Conservation (phyloP, 805 yeast species). For the Myxozyma neotropica region DNA sequence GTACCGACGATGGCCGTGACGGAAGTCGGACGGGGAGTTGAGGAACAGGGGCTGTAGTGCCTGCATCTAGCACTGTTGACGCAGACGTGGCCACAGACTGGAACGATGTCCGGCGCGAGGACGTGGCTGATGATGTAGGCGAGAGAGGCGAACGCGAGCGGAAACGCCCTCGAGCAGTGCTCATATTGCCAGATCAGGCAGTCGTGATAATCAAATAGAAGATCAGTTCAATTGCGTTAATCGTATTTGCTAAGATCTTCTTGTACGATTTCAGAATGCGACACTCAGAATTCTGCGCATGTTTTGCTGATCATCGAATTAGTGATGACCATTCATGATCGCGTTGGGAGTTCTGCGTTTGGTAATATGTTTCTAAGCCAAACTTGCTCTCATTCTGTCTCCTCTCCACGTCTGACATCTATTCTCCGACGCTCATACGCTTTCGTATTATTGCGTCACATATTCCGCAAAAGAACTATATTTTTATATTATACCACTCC, state of each 20-base stretch:
- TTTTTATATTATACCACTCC: too few species aligned
- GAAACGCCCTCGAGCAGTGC: background rate
- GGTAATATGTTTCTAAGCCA: too few species aligned
- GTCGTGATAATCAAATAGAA: background rate
- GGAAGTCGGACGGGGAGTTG: conserved; percentile 27
- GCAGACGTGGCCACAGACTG: conserved; percentile 22
- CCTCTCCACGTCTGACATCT: too few species aligned
- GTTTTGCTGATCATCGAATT: too few species aligned
- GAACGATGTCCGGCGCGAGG: conserved; percentile 27
- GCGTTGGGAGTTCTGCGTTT: too few species aligned
- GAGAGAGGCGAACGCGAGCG: conserved; percentile 15
- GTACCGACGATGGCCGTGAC: conserved; percentile 27
- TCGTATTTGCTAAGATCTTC: background rate
- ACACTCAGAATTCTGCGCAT: too few species aligned
- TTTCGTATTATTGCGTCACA: background rate
- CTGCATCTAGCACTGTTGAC: conserved; percentile 16
- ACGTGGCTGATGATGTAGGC: conserved; percentile 20
- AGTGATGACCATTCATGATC: too few species aligned
- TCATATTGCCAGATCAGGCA: background rate
- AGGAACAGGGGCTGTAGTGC: background rate
- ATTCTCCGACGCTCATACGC: too few species aligned
- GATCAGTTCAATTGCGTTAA: background rate
- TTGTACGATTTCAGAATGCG: too few species aligned
- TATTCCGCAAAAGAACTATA: background rate
- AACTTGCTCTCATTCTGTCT: too few species aligned